Percentiles rank a stretch among this genome's conserved stretches.
Evolutionary conservation across 441 rosid species (phyloP).

Genomic region (Gossypium armourianum): DNA sequence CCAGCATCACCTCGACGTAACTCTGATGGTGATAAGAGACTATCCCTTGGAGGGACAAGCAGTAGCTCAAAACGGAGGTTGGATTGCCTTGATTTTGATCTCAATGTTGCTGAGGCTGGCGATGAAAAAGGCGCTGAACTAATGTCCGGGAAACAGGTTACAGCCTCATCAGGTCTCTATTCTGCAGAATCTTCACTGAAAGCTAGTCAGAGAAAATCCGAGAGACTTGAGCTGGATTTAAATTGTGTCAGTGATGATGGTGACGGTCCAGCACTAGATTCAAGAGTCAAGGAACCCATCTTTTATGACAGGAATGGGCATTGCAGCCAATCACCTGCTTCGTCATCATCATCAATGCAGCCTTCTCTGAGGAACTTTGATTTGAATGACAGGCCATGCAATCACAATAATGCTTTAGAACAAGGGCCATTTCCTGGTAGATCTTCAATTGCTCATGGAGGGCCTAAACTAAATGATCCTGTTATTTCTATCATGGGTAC

Average conservation of each 20-base stretch:
- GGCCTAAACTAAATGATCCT: slow-evolving; percentile 41
- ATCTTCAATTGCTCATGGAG: slow-evolving; percentile 32
- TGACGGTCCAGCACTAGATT: slow-evolving; percentile 40
- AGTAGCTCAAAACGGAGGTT: slow-evolving; percentile 38
- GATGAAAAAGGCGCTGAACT: slow-evolving; percentile 50
- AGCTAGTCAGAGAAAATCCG: slow-evolving; percentile 48
- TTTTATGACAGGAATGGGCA: slow-evolving; percentile 43
- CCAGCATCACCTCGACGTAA: slow-evolving; percentile 52
- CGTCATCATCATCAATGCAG: slow-evolving; percentile 65
- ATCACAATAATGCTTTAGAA: slow-evolving; percentile 42
- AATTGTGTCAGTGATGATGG: slow-evolving; percentile 58
- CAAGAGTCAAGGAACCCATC: slow-evolving; percentile 41
- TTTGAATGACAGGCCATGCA: slow-evolving; percentile 71
- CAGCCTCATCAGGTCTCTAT: slow-evolving; percentile 40
- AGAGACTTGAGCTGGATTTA: slow-evolving; percentile 66
- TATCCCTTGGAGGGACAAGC: slow-evolving; percentile 29
- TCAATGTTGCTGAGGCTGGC: slow-evolving; percentile 66
- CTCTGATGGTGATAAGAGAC: slow-evolving; percentile 32
- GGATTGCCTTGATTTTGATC: slow-evolving; percentile 60
- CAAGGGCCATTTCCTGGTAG: slow-evolving; percentile 31
- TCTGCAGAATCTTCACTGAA: slow-evolving; percentile 59
- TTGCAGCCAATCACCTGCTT: slow-evolving; percentile 60
- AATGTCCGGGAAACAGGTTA: slow-evolving; percentile 35
- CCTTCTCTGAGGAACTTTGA: slow-evolving; percentile 64
- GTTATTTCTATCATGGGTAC: slow-evolving; percentile 68